Evolutionary conservation across 371 early-diverging fungal genomes (phyloP).

Genomic region (Zychaea mexicana): DNA sequence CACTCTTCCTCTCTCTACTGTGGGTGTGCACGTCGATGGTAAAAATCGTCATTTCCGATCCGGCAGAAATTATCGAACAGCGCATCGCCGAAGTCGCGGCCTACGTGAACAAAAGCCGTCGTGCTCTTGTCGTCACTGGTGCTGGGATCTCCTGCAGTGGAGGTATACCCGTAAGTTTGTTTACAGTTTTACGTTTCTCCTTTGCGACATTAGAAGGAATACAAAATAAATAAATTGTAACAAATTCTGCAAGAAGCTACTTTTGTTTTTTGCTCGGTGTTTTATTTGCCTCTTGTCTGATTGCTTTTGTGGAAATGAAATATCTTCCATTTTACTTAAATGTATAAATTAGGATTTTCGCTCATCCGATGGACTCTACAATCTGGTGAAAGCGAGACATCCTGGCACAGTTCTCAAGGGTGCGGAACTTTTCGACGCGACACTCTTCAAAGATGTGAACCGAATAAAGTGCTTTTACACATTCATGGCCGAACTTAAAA

Average conservation of each 20-base stretch:
- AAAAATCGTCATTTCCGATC: conserved; percentile 40
- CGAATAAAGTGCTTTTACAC: conserved; percentile 86
- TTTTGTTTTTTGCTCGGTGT: no score
- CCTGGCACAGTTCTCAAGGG: conserved; percentile 82
- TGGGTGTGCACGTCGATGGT: no score
- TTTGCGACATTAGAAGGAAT: no score
- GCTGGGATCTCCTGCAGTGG: conserved; percentile 92
- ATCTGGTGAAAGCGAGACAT: conserved; percentile 80
- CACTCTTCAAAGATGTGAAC: conserved; percentile 75
- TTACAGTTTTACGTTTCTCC: background rate
- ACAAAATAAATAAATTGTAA: no score
- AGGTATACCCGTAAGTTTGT: conserved; percentile 82
- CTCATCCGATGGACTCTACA: conserved; percentile 78
- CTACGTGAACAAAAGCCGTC: conserved; percentile 64
- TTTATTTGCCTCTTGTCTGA: no score
- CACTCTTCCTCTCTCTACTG: background rate
- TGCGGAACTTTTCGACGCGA: conserved; percentile 95
- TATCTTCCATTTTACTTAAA: no score
- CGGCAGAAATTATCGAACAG: conserved; percentile 42
- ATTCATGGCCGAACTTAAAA: conserved; percentile 94
- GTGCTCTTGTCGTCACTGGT: conserved; percentile 85
- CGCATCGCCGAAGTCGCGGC: conserved; percentile 50
- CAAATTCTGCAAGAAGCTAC: no score
- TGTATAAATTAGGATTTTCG: conserved; percentile 87
- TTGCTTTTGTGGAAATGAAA: no score